Evolutionary conservation across 805 yeast species (phyloP), one percentile per base, ranked within the genome.

Genomic region (Blastobotrys chiropterorum): DNA sequence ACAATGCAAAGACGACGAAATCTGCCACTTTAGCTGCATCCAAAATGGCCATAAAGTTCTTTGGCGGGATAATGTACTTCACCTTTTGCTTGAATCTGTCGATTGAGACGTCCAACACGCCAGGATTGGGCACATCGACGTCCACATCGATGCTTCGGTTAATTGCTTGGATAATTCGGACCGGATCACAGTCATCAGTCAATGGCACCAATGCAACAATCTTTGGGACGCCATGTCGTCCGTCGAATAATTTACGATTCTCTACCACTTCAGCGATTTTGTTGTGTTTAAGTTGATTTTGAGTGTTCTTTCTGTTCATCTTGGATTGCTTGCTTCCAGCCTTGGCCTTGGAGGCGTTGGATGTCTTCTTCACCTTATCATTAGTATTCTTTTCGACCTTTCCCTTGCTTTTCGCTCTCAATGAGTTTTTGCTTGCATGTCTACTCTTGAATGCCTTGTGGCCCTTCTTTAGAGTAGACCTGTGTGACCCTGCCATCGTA

Each of bases 21-120:
- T 94, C 99, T 0, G 98, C 83, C 3, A 87, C 80, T 63, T 87
- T 87, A 16, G 95, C 88, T 34, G 95, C 85, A 69, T 94, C 97
- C 52, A 94, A 66, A 31, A 94, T 76, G 16, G 85, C 73, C 38
- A 87, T 67, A 48, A 90, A 76, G 63, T 85, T 79, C 49, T 71
- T 64, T 1, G 95, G 95, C 1, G 95, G 95, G 2, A 89, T 77
- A 48, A 90, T 73, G 53, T 79, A 69, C 64, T 87, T 86, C 54
- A 94, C 64, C 59, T 79, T 82, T 48, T 92, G 78, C 67, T 85
- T 86, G 70, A 86, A 94, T 53, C 89, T 79, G 20, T 75, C 72
- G 19, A 88, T 72, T 13, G 44, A 40, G 4, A 60, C 58, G 13
- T 57, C 48, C 45, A 54, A 31, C 16, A 51, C 39, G 11, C 63